Percentiles rank a stretch among this genome's conserved stretches.
phyloP scores from a whole-genome alignment of 2,329 filamentous ascomycete species.

The Metarhizium album region DNA sequence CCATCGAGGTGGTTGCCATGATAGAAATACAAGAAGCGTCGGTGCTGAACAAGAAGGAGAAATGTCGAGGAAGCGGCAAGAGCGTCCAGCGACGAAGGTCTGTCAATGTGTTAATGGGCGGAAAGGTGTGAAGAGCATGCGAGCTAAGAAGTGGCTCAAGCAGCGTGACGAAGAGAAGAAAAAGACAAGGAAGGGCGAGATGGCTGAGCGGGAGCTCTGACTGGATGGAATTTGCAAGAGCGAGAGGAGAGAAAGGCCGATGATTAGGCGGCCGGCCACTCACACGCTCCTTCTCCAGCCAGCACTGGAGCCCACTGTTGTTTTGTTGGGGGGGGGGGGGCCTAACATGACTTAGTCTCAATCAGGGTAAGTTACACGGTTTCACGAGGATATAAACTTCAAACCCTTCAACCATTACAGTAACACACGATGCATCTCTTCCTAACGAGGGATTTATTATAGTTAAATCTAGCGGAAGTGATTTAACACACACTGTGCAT shows the following conservation, averaged over 20 bases:
- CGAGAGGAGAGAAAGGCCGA: slow-evolving; percentile 2
- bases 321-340: no score
- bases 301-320: no score
- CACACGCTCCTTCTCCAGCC: neutral
- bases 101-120: slow-evolving; percentile 9
- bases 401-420: no score
- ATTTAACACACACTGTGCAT: no score
- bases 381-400: no score
- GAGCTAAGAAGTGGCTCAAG: neutral
- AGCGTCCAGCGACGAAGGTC: slow-evolving; percentile 1
- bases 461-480: no score
- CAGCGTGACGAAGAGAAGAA: neutral
- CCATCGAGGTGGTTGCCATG: slow-evolving; percentile 58
- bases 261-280: slow-evolving; percentile 6
- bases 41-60: neutral
- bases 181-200: slow-evolving; percentile 7
- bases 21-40: slow-evolving; percentile 7
- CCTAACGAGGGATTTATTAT: no score
- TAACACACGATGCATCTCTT: no score
- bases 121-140: slow-evolving; percentile 2
- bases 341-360: no score
- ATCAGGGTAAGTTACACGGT: no score
- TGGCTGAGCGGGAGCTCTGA: slow-evolving; percentile 1
- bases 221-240: neutral
- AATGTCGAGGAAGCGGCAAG: slow-evolving; percentile 4